Conservation (phyloP, 179 eudicot genomes). For the Silene vulgaris region DNA sequence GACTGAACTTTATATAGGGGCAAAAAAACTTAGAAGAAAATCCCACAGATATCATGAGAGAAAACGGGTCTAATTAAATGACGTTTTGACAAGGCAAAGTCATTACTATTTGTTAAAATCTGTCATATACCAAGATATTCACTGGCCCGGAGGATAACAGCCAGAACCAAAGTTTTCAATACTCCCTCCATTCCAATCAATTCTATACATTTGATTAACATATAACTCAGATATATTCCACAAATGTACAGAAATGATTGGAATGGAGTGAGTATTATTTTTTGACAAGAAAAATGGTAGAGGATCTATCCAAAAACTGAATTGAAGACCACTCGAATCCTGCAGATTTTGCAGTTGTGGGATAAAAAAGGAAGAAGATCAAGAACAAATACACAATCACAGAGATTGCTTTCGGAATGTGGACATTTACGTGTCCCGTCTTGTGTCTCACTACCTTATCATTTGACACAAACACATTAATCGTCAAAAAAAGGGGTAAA, state of each 20-base stretch:
- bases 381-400: background rate
- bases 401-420: background rate
- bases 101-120: background rate
- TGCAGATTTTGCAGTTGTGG: background rate
- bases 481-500: too few relatives aligned
- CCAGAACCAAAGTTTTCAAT: background rate
- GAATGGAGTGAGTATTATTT: background rate
- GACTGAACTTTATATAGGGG: background rate
- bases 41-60: slow-evolving; percentile 7
- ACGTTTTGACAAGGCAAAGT: background rate
- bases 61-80: background rate
- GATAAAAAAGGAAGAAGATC: background rate
- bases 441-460: too few relatives aligned
- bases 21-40: background rate
- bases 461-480: too few relatives aligned
- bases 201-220: too few relatives aligned
- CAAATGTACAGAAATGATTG: too few relatives aligned
- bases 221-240: too few relatives aligned
- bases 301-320: background rate
- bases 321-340: slow-evolving; percentile 1
- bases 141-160: background rate
- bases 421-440: too few relatives aligned
- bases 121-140: background rate
- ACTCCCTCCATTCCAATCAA: too few relatives aligned
- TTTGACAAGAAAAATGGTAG: slow-evolving; percentile 4